Evolutionary conservation across 345 rosid genomes (phyloP), one percentile per base, ranked within the genome.

Genomic region (Citrus hindsii): DNA sequence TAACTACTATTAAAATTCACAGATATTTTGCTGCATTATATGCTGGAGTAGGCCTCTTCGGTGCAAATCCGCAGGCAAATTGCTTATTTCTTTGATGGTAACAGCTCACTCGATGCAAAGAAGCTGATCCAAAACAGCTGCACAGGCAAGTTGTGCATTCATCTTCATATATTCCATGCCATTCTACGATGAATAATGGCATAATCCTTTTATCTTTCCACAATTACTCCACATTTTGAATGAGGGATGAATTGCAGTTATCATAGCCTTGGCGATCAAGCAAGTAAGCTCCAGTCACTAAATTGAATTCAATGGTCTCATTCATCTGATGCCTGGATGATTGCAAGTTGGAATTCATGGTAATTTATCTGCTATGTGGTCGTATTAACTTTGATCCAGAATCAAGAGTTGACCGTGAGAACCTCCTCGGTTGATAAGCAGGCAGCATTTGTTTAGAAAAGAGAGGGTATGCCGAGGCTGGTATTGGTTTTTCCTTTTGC

Each of bases 401-500:
- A 22, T 9, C 59, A 28, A 60, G 37, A 59, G 32, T 58, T 48
- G 73, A 32, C 32, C 24, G 48, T 30, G 46, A 51, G 38, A 9
- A 71, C 59, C 19, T 71, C 35, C 56, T 67, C 62, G n/a, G 46
- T 58, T 24, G 24, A 28, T 5, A 60, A 12, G 48, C 40, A 13
- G 74, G 79, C 67, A 25, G 51, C 42, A 75, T 33, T 66, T 75
- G 51, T 63, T 71, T 79, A 8, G 61, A 38, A 27, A 51, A 46
- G 25, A 60, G 25, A 60, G 48, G 42, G 30, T 58, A 16, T 53
- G 24, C 42, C 13, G 58, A 48, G 67, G 64, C 38, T n/a, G 79
- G 63, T 46, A 85, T 83, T 58, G 89, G 87, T 76, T 80, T 66
- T 19, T 86, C 84, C 71, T 80, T 85, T 0, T 85, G 89, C 27